Evolutionary conservation across 495 filamentous ascomycete species (phyloP).

Genomic region (Daldinia vernicosa): DNA sequence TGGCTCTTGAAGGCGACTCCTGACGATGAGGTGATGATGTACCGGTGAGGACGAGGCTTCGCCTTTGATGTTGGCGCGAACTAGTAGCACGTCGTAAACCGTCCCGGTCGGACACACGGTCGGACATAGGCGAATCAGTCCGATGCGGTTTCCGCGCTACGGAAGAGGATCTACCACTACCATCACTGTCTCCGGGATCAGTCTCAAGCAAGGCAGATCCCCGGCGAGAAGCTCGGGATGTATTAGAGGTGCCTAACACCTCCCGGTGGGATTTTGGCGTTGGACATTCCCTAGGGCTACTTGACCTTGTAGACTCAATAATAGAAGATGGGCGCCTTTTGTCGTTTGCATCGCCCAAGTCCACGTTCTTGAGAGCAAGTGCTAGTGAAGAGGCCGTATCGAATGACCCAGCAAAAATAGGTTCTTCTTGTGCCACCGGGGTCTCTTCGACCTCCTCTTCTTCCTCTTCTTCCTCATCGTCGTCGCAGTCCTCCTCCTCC

Average conservation of each 20-base stretch:
- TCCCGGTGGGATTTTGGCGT: constrained; percentile 89
- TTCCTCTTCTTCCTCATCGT: constrained; percentile 11
- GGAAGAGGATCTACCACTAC: constrained; percentile 84
- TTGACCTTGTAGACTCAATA: constrained; percentile 74
- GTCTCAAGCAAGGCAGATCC: constrained; percentile 79
- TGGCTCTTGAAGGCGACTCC: constrained; percentile 78
- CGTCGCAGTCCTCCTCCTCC: constrained; percentile 5
- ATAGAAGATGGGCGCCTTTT: constrained; percentile 53
- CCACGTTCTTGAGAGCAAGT: constrained; percentile 61
- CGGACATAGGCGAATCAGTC: constrained; percentile 91
- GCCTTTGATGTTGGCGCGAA: constrained; percentile 79
- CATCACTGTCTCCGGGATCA: constrained; percentile 83
- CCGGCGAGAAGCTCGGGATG: constrained; percentile 70
- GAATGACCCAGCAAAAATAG: constrained; percentile 62
- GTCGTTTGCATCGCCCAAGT: constrained; percentile 51
- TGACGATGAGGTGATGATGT: constrained; percentile 81
- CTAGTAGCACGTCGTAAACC: constrained; percentile 74
- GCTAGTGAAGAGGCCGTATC: constrained; percentile 67
- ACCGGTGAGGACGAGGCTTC: constrained; percentile 80
- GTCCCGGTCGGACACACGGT: constrained; percentile 80
- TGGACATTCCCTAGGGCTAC: constrained; percentile 88
- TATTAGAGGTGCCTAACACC: constrained; percentile 67
- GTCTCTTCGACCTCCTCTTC: constrained; percentile 45
- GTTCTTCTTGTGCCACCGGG: constrained; percentile 54
- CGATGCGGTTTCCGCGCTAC: constrained; percentile 68